Percentiles rank a stretch among this genome's conserved stretches.
Conservation (phyloP, 2,329 filamentous ascomycete genomes). For the Aspergillus vadensis region DNA sequence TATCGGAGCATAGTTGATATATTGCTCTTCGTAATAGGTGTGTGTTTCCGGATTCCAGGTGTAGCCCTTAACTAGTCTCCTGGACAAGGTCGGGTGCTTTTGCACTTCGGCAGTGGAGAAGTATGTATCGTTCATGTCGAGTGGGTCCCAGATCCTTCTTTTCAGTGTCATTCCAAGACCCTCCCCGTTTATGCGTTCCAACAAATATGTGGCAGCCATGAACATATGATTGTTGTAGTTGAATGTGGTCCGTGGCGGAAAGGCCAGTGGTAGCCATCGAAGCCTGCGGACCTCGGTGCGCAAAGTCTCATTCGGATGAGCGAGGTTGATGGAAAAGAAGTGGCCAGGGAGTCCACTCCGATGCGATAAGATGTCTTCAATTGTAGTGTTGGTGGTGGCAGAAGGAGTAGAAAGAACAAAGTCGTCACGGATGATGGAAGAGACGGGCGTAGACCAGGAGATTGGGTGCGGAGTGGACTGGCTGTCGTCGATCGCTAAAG, state of each 20-base stretch:
- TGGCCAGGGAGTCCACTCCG: constrained; percentile 33
- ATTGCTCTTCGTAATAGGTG: constrained; percentile 17
- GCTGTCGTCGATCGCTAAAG: constrained; percentile 25
- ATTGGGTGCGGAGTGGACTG: constrained; percentile 22
- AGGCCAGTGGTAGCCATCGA: constrained; percentile 23
- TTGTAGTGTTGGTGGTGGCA: constrained; percentile 30
- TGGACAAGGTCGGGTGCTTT: background rate
- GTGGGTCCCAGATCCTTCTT: constrained; percentile 26
- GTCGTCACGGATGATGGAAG: constrained; percentile 37
- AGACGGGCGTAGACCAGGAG: constrained; percentile 40
- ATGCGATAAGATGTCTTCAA: constrained; percentile 40
- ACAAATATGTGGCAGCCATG: constrained; percentile 22
- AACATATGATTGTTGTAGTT: constrained; percentile 31
- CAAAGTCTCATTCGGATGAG: constrained; percentile 9
- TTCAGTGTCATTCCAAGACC: constrained; percentile 19
- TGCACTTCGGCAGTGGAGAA: constrained; percentile 22
- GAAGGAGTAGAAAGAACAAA: constrained; percentile 33
- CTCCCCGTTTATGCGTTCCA: constrained; percentile 18
- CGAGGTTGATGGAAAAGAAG: constrained; percentile 3
- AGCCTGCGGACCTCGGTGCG: constrained; percentile 24
- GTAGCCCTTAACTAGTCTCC: constrained; percentile 23
- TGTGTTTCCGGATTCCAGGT: constrained; percentile 19
- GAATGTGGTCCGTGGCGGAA: constrained; percentile 22
- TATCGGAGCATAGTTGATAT: constrained; percentile 20
- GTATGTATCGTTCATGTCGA: constrained; percentile 28